Evolutionary conservation across 139 green algal species (phyloP), one percentile per base, ranked within the genome.

Genomic region (Closterium sp.): DNA sequence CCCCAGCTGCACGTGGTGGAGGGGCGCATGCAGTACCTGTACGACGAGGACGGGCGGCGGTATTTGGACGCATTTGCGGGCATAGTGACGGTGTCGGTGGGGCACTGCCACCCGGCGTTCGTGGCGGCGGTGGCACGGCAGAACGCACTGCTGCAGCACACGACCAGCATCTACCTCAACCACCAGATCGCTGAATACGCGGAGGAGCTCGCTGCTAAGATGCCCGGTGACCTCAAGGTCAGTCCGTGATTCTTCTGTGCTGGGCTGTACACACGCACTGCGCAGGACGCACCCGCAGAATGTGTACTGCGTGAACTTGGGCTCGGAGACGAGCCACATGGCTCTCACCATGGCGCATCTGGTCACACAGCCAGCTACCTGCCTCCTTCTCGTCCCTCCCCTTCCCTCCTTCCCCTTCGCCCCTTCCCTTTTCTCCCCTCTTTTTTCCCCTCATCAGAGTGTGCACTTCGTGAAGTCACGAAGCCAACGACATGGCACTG

Each of bases 11-110:
- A 99, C 96, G 98, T 99, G 5, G 96, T 97, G 38, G 97, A 99
- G 88, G 98, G 98, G 88, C 97, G 97, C 89, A 98, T 98, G 98
- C 98, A 99, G 95, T 99, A 99, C 94, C 93, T 99, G 38, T 99
- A 96, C 90, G 98, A 99, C 91, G 98, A 99, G 92, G 97, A 86
- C 19, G 98, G 98, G 0, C 93, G 96, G 13, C 95, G 98, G 0
- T 99, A 98, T 94, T 94, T 99, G 27, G 98, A 99, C 90, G 97
- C 97, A 0, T 99, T 99, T 95, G 98, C 97, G 1, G 98, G 98
- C 93, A 99, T 99, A 85, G 98, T 99, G 24, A 99, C 98, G 17
- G 98, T 99, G 5, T 98, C 95, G 87, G 94, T 98, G 32, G 97
- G 97, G 0, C 97, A 99, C 92, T 97, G 95, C 85, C 96, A 99